A percentile compares a stretch with the other conserved stretches of the same genome.
Conservation (phyloP, 2,329 filamentous ascomycete species). For the Kalaharituber pfeilii region DNA sequence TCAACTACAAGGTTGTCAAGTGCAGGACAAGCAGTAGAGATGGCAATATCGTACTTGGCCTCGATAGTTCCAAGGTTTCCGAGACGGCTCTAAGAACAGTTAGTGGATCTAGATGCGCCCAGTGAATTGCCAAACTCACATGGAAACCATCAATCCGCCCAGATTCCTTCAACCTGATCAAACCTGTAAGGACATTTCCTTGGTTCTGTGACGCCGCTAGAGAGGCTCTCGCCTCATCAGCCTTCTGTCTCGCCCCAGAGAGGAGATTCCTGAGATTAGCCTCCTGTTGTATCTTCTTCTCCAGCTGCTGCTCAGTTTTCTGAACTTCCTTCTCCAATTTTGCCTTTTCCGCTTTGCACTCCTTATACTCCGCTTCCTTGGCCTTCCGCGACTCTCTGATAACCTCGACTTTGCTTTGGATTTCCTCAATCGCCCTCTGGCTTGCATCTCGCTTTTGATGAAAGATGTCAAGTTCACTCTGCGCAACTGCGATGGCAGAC, state of each 20-base stretch:
- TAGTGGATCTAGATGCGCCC: neutral
- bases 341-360: slow-evolving; percentile 54
- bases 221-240: slow-evolving; percentile 84
- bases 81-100: slow-evolving; percentile 42
- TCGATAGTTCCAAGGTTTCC: slow-evolving; percentile 92
- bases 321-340: slow-evolving; percentile 57
- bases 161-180: slow-evolving; percentile 91
- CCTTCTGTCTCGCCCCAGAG: slow-evolving; percentile 80
- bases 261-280: slow-evolving; percentile 68
- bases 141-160: slow-evolving; percentile 96
- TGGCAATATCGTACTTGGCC: slow-evolving; percentile 87
- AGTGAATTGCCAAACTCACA: slow-evolving; percentile 26
- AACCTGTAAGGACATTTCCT: slow-evolving; percentile 73
- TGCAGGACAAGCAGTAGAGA: slow-evolving; percentile 82
- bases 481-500: slow-evolving; percentile 80
- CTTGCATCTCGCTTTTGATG: slow-evolving; percentile 78
- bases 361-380: slow-evolving; percentile 59
- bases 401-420: slow-evolving; percentile 56
- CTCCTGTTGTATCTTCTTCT: slow-evolving; percentile 57
- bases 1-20: slow-evolving; percentile 96
- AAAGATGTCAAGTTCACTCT: slow-evolving; percentile 85
- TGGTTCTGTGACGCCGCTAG: slow-evolving; percentile 80
- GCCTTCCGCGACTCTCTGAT: slow-evolving; percentile 53
- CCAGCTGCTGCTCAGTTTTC: slow-evolving; percentile 53
- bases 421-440: slow-evolving; percentile 64